Evolutionary conservation across 2,329 filamentous ascomycete species (phyloP).

Genomic region (Cladosporium sp.): DNA sequence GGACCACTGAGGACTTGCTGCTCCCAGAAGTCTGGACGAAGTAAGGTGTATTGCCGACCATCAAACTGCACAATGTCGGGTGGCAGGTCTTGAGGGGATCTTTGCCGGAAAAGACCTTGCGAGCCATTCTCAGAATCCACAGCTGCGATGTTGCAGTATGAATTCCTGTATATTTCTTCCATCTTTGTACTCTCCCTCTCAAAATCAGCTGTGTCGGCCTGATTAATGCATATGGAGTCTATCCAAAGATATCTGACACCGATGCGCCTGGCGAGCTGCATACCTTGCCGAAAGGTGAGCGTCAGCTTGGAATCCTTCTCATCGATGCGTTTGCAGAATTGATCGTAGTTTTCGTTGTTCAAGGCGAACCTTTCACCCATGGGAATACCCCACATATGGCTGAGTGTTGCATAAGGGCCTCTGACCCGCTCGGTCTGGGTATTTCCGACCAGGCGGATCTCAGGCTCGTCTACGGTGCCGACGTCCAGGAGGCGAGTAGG

Average conservation of each 20-base stretch:
- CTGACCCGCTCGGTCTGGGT: neutral
- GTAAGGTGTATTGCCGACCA: neutral
- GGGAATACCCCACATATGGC: neutral
- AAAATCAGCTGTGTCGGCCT: slow-evolving; percentile 15
- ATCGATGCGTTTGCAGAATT: neutral
- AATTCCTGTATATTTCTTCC: slow-evolving; percentile 4
- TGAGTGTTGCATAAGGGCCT: neutral
- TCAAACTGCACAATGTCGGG: neutral
- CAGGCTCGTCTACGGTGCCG: neutral
- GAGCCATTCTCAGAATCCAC: neutral
- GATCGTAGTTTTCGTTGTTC: neutral
- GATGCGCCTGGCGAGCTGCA: slow-evolving; percentile 1
- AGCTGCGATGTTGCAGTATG: neutral
- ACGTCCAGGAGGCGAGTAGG: neutral
- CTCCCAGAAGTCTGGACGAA: neutral
- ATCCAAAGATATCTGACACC: slow-evolving; percentile 16
- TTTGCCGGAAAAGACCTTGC: slow-evolving; percentile 9
- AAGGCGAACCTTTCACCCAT: neutral
- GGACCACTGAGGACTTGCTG: slow-evolving; percentile 1
- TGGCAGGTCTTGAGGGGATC: neutral
- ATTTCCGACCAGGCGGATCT: neutral
- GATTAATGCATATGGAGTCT: slow-evolving; percentile 17
- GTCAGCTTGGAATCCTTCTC: neutral
- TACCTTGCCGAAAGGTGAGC: neutral
- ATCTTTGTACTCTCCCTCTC: slow-evolving; percentile 3